These are phyloP conservation scores for Aspergillus pseudotamarii DNA, from an alignment of 2,329 filamentous ascomycete species.

Conservation along the genomic window DNA sequence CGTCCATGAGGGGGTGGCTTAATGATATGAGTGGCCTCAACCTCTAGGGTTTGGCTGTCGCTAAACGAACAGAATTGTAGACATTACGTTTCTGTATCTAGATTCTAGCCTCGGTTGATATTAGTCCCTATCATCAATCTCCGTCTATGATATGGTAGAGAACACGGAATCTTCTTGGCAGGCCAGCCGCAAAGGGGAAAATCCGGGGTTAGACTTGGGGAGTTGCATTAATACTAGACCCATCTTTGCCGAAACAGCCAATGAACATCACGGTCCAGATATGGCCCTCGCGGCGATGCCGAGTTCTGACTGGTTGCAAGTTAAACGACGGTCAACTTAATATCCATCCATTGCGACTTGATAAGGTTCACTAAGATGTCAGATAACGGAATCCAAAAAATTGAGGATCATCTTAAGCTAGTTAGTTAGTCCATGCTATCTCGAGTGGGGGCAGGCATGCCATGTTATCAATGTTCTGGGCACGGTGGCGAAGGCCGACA, in stretches of 20 bases:
- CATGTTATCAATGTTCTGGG: neutral
- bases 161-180: neutral
- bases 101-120: neutral
- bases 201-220: neutral
- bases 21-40: neutral
- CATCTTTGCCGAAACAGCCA: neutral
- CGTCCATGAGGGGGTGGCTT: neutral
- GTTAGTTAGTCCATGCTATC: neutral
- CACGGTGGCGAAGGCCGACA: neutral
- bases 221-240: neutral
- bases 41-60: too few species aligned
- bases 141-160: neutral
- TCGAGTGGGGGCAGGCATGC: neutral
- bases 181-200: neutral
- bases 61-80: neutral
- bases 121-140: neutral
- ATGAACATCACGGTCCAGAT: neutral
- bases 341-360: neutral
- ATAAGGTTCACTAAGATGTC: neutral
- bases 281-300: neutral
- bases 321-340: neutral
- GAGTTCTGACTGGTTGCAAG: neutral
- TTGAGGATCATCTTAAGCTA: neutral
- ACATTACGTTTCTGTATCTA: neutral
- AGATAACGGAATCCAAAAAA: neutral